Evolutionary conservation across 371 early-diverging fungal genomes (phyloP), one percentile per base, ranked within the genome.

Genomic region (Rhizomucor pusillus): DNA sequence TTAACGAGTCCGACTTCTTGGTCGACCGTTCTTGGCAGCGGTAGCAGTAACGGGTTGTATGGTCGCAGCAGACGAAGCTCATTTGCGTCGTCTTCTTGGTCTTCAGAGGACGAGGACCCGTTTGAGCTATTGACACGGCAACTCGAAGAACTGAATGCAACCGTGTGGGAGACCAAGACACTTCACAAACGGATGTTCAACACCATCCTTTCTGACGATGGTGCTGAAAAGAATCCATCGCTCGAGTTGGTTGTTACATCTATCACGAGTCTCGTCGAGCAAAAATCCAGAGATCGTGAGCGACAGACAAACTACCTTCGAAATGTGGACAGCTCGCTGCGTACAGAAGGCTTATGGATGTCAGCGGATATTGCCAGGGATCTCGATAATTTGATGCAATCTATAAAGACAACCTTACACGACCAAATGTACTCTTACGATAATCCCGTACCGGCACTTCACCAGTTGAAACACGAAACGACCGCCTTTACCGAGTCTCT

Each of bases 151-250:
- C 47, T 69, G 33, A 67, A 72, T 53, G 64, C 66, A 29, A 62
- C 65, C 14, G 73, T 69, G 5, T 72, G 72, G 72, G 72, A 75
- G 51, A 72, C 73, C n/a, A 75, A 71, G 48, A 72, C 70, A 24
- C 61, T 67, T 35, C 72, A 69, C 43, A 75, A 76, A 53, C 66
- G 73, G 11, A 49, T 76, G 18, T 57, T 63, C 49, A 70, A 73
- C 53, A 70, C 73, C 0, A 46, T 73, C 18, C 40, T 69, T 11
- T 43, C 68, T 10, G 67, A 70, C 66, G 71, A 70, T 58, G 66
- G 41, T 41, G 41, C 41, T 11, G 20, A 23, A 18, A 25, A 29
- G 67, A 59, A 67, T 11, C 71, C 71, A 45, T 69, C 75, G 10
- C 60, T 71, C 36, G 75, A 75, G 51, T 59, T 65, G 43, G 64